These are phyloP conservation scores for Quercus bicolor DNA, from an alignment of 306 rosid genomes.

Conservation along the genomic window DNA sequence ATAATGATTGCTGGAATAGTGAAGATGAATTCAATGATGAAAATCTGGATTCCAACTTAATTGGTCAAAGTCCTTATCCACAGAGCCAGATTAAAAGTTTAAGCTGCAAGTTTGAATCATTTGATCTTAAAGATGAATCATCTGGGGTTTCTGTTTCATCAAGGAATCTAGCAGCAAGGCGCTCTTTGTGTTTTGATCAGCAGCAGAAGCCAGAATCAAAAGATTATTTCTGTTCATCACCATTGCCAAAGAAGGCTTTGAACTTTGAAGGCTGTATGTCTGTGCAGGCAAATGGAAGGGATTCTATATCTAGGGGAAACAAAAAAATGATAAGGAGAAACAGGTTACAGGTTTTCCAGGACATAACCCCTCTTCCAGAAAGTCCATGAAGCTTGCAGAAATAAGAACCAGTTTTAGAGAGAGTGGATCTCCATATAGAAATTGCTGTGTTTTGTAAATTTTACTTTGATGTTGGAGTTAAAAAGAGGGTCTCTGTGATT, in stretches of 20 bases:
- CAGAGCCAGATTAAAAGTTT: constrained; percentile 32
- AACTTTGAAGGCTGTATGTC: constrained; percentile 15
- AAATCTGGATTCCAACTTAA: constrained; percentile 53
- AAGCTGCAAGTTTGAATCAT: constrained; percentile 34
- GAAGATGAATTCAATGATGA: constrained; percentile 47
- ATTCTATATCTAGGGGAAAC: constrained; percentile 24
- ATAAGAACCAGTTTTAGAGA: background rate
- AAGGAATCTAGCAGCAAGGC: constrained; percentile 53
- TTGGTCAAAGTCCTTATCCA: constrained; percentile 28
- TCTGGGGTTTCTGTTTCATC: constrained; percentile 21
- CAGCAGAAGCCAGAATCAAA: constrained; percentile 25
- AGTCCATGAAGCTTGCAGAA: constrained; percentile 30
- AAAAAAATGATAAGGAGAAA: constrained; percentile 37
- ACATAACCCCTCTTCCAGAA: constrained; percentile 36
- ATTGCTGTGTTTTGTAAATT: background rate
- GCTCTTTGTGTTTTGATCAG: constrained; percentile 49
- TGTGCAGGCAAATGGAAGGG: constrained; percentile 20
- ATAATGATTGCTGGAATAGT: constrained; percentile 17
- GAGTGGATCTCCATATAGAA: background rate
- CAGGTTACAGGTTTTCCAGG: constrained; percentile 58
- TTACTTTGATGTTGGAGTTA: background rate
- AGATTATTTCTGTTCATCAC: constrained; percentile 26
- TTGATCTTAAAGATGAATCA: constrained; percentile 32
- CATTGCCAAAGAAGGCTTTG: constrained; percentile 31
- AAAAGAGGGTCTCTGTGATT: background rate